Base-by-base conservation (phyloP, 495 filamentous ascomycete genomes). In the Annulohypoxylon maeteangense region DNA sequence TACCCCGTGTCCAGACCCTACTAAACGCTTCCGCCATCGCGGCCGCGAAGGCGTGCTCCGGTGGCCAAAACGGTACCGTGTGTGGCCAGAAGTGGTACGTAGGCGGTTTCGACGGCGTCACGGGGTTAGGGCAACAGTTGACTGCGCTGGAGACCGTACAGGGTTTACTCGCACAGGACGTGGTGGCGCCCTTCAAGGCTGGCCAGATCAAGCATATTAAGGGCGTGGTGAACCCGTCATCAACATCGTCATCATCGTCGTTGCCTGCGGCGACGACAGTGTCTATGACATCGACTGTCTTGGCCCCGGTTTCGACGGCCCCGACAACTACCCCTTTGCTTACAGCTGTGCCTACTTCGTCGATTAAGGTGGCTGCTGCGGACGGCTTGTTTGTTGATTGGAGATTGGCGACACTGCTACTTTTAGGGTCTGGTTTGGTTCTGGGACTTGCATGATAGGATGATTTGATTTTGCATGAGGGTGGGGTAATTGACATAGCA, bases 41-140 rank as follows among this genome's bases (percentile, higher is more conserved):
- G 0, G 93, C 92, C 2, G 91, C 89, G 0, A 79, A 82, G 42
- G 80, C 87, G 7, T 96, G 93, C 71, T 82, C 85, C 1, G 90
- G 90, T 27, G 87, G 85, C 4, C 27, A 56, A 0, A 82, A 84
- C 59, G 79, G 86, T 11, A 89, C 86, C 7, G 81, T 80, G 0
- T 97, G 94, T 75, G 92, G 92, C 0, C 78, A 91, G 68, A 86
- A 82, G 70, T 96, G 93, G 91, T 91, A 84, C 47, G 78, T 82
- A 11, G 77, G 79, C 11, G 81, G 82, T 11, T 92, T 87, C 79
- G 92, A 94, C 68, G 87, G 85, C 1, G 77, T 77, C 12, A 73
- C 71, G 7, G 89, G 90, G 1, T 78, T 92, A n/a, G 90, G 91
- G 0, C 87, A 92, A 80, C 87, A 92, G 76, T 87, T 94, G 85